These are phyloP conservation scores for Lagerstroemia speciosa DNA, from an alignment of 345 rosid species.

Conservation along the genomic window DNA sequence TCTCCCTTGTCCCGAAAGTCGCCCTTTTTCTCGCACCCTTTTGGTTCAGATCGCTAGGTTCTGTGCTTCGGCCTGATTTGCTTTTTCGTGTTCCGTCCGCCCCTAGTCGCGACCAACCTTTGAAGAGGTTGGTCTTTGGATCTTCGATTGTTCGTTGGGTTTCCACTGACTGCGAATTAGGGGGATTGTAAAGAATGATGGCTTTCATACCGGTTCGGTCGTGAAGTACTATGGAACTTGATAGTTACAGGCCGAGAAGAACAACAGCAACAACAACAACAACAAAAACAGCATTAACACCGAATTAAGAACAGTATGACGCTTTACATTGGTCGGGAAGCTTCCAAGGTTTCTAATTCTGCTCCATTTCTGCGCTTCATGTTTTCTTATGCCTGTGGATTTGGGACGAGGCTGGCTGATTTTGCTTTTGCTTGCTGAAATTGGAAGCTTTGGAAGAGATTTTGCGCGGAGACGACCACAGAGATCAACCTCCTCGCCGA, in stretches of 20 bases:
- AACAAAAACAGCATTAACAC: background rate
- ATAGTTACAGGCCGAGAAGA: conserved; percentile 23
- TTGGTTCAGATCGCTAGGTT: background rate
- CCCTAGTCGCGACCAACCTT: background rate
- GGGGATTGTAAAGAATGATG: conserved; percentile 25
- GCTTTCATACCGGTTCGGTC: conserved; percentile 34
- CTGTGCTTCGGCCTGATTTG: background rate
- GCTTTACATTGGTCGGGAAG: conserved; percentile 91
- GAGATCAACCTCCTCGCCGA: conserved; percentile 79
- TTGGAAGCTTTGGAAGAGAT: conserved; percentile 81
- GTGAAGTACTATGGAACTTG: conserved; percentile 52
- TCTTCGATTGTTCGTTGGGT: conserved; percentile 2
- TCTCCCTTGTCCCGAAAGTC: background rate
- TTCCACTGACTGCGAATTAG: conserved; percentile 1
- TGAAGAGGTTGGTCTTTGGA: background rate
- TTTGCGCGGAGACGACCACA: conserved; percentile 66
- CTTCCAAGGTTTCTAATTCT: conserved; percentile 55
- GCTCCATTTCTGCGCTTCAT: conserved; percentile 2
- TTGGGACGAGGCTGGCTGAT: background rate
- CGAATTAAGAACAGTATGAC: conserved; percentile 37
- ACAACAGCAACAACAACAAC: conserved; percentile 5
- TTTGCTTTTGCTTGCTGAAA: conserved; percentile 4
- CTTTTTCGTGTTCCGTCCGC: background rate
- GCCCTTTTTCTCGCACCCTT: background rate
- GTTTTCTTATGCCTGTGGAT: conserved; percentile 15